Percentiles rank a stretch among this genome's conserved stretches.
Evolutionary conservation across 2,329 filamentous ascomycete species (phyloP).

Genomic region (Fusarium pseudonygamai): DNA sequence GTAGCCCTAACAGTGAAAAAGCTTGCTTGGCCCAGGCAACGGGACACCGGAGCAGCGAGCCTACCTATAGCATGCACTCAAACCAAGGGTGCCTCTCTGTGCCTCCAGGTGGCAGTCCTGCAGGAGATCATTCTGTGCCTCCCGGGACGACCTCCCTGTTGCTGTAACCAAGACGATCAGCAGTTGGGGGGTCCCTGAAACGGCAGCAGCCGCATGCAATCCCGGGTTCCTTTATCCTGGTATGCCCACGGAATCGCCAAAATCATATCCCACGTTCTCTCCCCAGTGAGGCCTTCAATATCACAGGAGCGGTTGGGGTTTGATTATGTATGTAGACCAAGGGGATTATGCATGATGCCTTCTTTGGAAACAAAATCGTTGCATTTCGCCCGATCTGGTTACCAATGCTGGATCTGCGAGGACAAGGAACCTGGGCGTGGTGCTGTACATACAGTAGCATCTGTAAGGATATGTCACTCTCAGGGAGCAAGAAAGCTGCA

Average conservation of each 20-base stretch:
- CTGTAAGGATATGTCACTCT: neutral
- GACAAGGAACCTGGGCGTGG: neutral
- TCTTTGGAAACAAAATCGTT: conserved; percentile 1
- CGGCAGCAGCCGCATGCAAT: conserved; percentile 39
- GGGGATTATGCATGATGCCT: conserved; percentile 7
- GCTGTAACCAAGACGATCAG: conserved; percentile 18
- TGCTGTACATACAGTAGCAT: conserved; percentile 6
- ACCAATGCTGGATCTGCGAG: conserved; percentile 2
- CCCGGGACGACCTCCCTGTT: conserved; percentile 22
- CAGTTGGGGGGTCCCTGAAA: conserved; percentile 34
- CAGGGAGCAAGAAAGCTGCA: neutral
- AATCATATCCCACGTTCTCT: conserved; percentile 2
- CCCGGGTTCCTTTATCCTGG: conserved; percentile 10
- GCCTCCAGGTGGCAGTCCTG: conserved; percentile 16
- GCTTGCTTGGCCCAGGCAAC: conserved; percentile 6
- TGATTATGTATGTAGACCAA: neutral
- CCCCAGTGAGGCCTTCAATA: neutral
- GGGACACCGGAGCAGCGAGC: conserved; percentile 13
- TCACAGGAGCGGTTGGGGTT: neutral
- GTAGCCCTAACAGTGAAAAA: neutral
- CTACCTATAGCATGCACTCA: conserved; percentile 13
- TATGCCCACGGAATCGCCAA: neutral
- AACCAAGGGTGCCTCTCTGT: conserved; percentile 22
- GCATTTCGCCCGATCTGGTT: conserved; percentile 2
- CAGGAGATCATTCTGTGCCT: conserved; percentile 38